phyloP scores from a whole-genome alignment of 2,329 filamentous ascomycete genomes.

The Lecanosticta acicola region DNA sequence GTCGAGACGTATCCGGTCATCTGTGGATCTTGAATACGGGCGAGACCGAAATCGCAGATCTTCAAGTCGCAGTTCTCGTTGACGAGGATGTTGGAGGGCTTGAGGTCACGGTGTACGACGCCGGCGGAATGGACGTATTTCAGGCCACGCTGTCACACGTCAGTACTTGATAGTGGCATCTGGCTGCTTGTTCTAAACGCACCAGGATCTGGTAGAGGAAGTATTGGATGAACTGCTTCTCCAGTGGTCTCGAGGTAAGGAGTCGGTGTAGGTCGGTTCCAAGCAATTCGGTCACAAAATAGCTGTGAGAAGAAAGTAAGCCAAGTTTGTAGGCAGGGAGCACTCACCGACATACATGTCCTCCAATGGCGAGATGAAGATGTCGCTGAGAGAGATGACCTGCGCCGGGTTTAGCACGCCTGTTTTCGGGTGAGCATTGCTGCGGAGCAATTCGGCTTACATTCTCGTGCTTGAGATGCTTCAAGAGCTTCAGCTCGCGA shows the following conservation, averaged over 20 bases:
- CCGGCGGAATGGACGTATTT: constrained; percentile 99
- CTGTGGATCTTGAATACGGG: constrained; percentile 95
- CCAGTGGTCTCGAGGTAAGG: constrained; percentile 87
- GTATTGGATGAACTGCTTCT: constrained; percentile 99
- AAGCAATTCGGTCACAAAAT: constrained; percentile 96
- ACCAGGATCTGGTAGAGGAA: constrained; percentile 99
- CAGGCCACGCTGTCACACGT: constrained; percentile 66
- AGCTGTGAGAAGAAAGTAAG: constrained; percentile 51
- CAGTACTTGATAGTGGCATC: constrained; percentile 1
- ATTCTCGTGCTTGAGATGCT: constrained; percentile 95
- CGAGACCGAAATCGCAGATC: constrained; percentile 97
- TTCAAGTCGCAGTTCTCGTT: constrained; percentile 99
- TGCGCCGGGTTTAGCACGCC: constrained; percentile 16
- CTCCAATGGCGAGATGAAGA: constrained; percentile 98
- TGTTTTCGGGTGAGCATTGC: not conserved
- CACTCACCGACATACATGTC: constrained; percentile 66
- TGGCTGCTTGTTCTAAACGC: constrained; percentile 33
- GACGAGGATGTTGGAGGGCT: constrained; percentile 97
- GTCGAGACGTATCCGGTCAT: constrained; percentile 99
- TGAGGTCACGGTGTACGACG: constrained; percentile 94
- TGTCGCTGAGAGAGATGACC: constrained; percentile 98
- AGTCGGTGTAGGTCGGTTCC: constrained; percentile 95
- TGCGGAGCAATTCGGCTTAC: constrained; percentile 43
- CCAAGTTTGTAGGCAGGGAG: constrained; percentile 23
- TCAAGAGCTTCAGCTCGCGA: constrained; percentile 92